Evolutionary conservation across 2,329 filamentous ascomycete genomes (phyloP).

Genomic region (Venturia aucupariae): DNA sequence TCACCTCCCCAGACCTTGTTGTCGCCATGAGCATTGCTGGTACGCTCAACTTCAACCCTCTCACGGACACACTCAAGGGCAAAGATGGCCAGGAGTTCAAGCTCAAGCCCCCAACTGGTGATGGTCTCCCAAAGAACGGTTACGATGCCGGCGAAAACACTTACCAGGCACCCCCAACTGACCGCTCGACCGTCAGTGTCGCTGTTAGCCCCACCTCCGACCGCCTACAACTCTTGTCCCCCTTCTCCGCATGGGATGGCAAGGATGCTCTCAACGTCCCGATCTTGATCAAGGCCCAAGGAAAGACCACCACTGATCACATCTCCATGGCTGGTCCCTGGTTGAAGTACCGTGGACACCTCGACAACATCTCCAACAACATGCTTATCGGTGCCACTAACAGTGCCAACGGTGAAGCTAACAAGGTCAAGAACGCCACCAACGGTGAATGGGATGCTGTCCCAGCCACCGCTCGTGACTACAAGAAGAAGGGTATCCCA

Average conservation of each 20-base stretch:
- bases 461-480: constrained; percentile 89
- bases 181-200: constrained; percentile 65
- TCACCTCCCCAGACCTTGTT: constrained; percentile 82
- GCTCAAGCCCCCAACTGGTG: constrained; percentile 69
- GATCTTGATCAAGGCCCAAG: constrained; percentile 91
- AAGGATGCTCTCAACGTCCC: constrained; percentile 78
- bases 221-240: constrained; percentile 83
- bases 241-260: constrained; percentile 83
- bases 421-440: constrained; percentile 90
- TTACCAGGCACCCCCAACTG: constrained; percentile 85
- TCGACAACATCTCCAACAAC: constrained; percentile 99
- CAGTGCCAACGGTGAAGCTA: constrained; percentile 89
- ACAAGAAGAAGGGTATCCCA: constrained; percentile 92
- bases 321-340: constrained; percentile 96
- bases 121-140: constrained; percentile 68
- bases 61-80: constrained; percentile 85
- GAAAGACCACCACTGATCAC: constrained; percentile 96
- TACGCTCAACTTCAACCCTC: constrained; percentile 84
- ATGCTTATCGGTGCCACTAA: constrained; percentile 98
- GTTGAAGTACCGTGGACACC: constrained; percentile 97
- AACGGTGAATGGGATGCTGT: constrained; percentile 80
- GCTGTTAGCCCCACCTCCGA: constrained; percentile 82
- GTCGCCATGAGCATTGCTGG: constrained; percentile 80
- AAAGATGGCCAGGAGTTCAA: constrained; percentile 95
- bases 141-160: constrained; percentile 90